Conservation (phyloP, 1,139 yeast genomes). For the Candida pseudocylindracea region DNA sequence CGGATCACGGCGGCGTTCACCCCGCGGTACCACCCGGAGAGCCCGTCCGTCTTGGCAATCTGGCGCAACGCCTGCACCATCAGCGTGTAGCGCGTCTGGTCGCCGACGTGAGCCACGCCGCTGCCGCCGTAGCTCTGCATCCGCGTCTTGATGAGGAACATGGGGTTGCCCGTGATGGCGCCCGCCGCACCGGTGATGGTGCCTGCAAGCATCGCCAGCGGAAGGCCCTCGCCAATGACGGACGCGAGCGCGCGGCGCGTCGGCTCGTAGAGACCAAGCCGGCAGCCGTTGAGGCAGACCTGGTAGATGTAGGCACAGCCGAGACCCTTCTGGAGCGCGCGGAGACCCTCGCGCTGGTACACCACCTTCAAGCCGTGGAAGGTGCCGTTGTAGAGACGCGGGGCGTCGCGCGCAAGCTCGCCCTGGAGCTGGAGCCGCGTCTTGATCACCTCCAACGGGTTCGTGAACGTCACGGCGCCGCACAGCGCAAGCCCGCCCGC, state of each 20-base stretch:
- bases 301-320: conserved; percentile 73
- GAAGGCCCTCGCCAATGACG: conserved; percentile 31
- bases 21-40: conserved; percentile 68
- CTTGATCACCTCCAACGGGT: conserved; percentile 85
- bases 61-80: conserved; percentile 45
- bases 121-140: conserved; percentile 70
- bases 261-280: conserved; percentile 89
- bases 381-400: conserved; percentile 54
- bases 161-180: conserved; percentile 76
- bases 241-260: conserved; percentile 28
- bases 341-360: conserved; percentile 58
- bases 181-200: conserved; percentile 76
- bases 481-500: conserved; percentile 97
- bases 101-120: conserved; percentile 31
- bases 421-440: conserved; percentile 96
- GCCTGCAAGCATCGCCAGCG: conserved; percentile 63
- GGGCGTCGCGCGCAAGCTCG: conserved; percentile 35
- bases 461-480: conserved; percentile 92
- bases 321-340: conserved; percentile 79
- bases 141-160: conserved; percentile 80
- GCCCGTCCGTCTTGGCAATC: conserved; percentile 46
- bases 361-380: conserved; percentile 67
- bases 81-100: conserved; percentile 69
- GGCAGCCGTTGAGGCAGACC: conserved; percentile 76
- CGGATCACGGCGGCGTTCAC: conserved; percentile 86